These are phyloP conservation scores for Penicillium paxilli DNA, from an alignment of 495 filamentous ascomycete genomes.

Conservation along the genomic window DNA sequence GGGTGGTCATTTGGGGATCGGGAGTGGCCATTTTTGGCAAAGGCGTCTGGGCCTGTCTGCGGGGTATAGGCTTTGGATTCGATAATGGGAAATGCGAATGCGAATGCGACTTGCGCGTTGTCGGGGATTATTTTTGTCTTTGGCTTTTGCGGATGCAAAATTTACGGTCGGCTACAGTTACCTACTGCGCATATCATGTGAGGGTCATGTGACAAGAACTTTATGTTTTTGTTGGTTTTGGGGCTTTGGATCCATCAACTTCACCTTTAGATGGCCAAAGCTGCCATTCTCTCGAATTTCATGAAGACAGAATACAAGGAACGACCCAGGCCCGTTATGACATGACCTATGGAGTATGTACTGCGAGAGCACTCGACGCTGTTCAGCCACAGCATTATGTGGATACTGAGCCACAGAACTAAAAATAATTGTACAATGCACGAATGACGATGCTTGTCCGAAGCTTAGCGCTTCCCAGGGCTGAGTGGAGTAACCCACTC, in stretches of 20 bases:
- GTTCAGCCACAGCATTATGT: background rate
- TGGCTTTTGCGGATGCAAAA: background rate
- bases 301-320: too few relatives aligned
- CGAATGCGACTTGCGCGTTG: too few relatives aligned
- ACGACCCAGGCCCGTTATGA: too few relatives aligned
- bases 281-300: too few relatives aligned
- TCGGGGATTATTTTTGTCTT: background rate
- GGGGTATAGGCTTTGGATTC: too few relatives aligned
- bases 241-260: too few relatives aligned
- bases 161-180: background rate
- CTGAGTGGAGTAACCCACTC: conserved; percentile 3
- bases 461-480: conserved; percentile 16
- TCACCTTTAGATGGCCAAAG: too few relatives aligned
- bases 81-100: too few relatives aligned
- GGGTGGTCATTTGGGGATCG: conserved; percentile 3
- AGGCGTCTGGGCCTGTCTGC: too few relatives aligned
- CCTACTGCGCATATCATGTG: background rate
- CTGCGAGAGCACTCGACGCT: background rate
- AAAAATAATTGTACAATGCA: conserved; percentile 7
- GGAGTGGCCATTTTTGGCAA: conserved; percentile 21
- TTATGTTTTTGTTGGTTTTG: background rate
- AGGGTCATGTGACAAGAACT: background rate
- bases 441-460: conserved; percentile 21
- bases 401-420: background rate
- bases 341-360: too few relatives aligned